Percentiles rank a stretch among this genome's conserved stretches.
Conservation (phyloP, 306 rosid genomes). For the Cicer yamashitae region DNA sequence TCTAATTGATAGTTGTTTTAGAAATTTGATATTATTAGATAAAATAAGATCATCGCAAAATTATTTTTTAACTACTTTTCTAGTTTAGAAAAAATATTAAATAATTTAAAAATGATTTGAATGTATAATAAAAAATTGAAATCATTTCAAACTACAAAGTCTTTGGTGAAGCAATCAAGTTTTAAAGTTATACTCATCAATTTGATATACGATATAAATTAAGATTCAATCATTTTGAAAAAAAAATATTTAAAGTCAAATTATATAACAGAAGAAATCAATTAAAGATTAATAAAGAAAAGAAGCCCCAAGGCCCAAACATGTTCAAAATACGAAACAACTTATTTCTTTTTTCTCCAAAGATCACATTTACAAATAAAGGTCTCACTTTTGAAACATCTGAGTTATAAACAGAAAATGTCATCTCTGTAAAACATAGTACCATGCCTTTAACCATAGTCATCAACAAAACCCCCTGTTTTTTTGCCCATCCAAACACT, state of each 20-base stretch:
- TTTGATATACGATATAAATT: not conserved
- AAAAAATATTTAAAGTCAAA: not conserved
- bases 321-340: not conserved
- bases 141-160: not conserved
- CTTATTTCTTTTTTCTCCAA: not conserved
- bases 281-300: not conserved
- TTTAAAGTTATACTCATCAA: not conserved
- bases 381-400: not conserved
- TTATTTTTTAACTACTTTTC: not conserved
- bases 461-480: slow-evolving; percentile 17
- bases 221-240: not conserved
- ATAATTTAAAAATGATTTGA: not conserved
- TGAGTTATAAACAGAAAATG: not conserved
- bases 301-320: not conserved
- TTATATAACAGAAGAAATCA: not conserved
- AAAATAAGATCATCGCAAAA: not conserved
- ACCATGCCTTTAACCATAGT: slow-evolving; percentile 16
- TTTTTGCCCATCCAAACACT: slow-evolving; percentile 27
- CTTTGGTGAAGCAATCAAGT: not conserved
- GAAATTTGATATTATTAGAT: not conserved
- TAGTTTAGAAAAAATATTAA: not conserved
- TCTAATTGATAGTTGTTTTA: not conserved
- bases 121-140: not conserved
- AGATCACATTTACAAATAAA: slow-evolving; percentile 1
- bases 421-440: not conserved